Conservation (phyloP, 2,329 filamentous ascomycete species). For the Cladosporium sp. region DNA sequence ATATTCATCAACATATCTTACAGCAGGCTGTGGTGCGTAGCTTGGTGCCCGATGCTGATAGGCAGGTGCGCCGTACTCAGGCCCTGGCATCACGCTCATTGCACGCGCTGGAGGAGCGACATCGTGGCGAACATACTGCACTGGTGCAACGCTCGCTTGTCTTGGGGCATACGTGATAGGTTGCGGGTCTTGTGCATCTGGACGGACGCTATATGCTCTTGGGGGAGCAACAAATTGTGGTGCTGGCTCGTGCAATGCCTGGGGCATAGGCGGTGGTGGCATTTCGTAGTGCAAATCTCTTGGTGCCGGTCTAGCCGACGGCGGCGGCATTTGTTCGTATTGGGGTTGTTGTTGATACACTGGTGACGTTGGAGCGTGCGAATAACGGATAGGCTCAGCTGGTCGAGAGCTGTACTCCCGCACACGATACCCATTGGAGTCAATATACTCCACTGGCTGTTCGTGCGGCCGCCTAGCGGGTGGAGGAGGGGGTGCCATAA, state of each 20-base stretch:
- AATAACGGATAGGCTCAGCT: slow-evolving; percentile 26
- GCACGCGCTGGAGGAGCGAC: slow-evolving; percentile 31
- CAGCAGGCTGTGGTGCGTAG: slow-evolving; percentile 25
- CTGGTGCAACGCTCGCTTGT: slow-evolving; percentile 44
- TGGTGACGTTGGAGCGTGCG: slow-evolving; percentile 27
- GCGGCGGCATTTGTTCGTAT: slow-evolving; percentile 19
- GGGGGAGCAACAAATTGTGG: slow-evolving; percentile 28
- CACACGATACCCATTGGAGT: slow-evolving; percentile 30
- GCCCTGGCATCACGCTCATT: slow-evolving; percentile 43
- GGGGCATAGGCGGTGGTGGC: slow-evolving; percentile 55
- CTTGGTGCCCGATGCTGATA: slow-evolving; percentile 16
- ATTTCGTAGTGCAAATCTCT: slow-evolving; percentile 30
- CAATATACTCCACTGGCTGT: slow-evolving; percentile 30
- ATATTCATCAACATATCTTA: slow-evolving; percentile 46
- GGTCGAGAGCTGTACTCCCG: slow-evolving; percentile 24
- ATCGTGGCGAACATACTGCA: slow-evolving; percentile 37
- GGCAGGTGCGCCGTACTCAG: slow-evolving; percentile 25
- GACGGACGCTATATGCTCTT: slow-evolving; percentile 38
- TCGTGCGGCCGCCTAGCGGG: slow-evolving; percentile 23
- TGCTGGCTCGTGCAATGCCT: slow-evolving; percentile 39
- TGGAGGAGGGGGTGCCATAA: slow-evolving; percentile 32
- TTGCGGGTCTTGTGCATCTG: slow-evolving; percentile 52
- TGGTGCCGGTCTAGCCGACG: slow-evolving; percentile 19
- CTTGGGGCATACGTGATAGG: slow-evolving; percentile 22
- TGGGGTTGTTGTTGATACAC: slow-evolving; percentile 21